These are phyloP conservation scores for Hanseniaspora mollemarum DNA, from an alignment of 805 yeast species.

Conservation along the genomic window DNA sequence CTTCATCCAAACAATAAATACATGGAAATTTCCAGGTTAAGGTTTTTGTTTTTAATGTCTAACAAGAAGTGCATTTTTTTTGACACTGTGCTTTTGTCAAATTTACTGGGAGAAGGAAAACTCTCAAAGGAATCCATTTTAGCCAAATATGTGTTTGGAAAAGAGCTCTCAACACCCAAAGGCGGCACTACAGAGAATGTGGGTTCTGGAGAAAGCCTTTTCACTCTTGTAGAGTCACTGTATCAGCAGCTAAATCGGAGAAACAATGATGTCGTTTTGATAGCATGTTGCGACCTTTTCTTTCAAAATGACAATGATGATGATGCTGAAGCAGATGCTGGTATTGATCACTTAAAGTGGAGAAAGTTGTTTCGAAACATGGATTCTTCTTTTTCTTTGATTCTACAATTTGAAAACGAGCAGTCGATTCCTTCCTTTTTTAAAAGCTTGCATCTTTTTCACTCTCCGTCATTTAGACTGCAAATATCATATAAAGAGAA, in stretches of 20 bases:
- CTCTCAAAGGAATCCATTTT: background rate
- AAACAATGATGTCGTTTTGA: background rate
- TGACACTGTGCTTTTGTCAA: constrained; percentile 2
- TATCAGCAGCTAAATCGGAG: no score
- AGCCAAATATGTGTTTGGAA: constrained; percentile 4
- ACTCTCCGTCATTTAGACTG: no score
- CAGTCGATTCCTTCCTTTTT: constrained; percentile 1
- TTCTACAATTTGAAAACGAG: constrained; percentile 5
- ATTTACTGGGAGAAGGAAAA: background rate
- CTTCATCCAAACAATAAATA: background rate
- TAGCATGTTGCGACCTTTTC: background rate
- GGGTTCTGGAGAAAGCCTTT: no score
- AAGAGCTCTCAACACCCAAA: background rate
- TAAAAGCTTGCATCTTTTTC: background rate
- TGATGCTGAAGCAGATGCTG: background rate
- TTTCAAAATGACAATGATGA: background rate
- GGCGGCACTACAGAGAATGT: no score
- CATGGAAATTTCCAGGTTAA: background rate
- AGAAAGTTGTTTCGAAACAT: background rate
- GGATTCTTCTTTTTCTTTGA: background rate
- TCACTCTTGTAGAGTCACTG: no score
- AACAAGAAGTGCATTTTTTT: background rate
- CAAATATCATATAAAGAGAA: background rate
- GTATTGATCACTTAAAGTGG: constrained; percentile 1
- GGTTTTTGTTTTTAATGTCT: background rate